Conservation (phyloP, 805 yeast genomes). For the Candida verbasci region DNA sequence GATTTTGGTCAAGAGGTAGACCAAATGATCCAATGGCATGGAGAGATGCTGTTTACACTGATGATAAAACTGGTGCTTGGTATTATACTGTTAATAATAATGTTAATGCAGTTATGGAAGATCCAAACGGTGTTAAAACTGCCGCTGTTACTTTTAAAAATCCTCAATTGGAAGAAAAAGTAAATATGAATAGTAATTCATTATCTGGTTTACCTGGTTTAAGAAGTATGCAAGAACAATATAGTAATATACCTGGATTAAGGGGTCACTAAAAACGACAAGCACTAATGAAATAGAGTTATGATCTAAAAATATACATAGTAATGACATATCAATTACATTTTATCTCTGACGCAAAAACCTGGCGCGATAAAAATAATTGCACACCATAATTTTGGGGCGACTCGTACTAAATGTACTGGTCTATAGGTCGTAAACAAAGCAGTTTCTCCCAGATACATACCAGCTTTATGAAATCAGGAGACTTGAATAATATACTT, state of each 20-base stretch:
- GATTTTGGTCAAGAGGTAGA: constrained; percentile 92
- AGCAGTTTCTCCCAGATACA: too few species aligned
- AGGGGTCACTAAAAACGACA: constrained; percentile 14
- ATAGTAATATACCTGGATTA: constrained; percentile 14
- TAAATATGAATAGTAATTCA: neutral
- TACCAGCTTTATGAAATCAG: too few species aligned
- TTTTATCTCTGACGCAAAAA: too few species aligned
- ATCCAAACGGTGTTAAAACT: constrained; percentile 7
- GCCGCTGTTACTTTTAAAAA: constrained; percentile 3
- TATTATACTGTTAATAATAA: constrained; percentile 44
- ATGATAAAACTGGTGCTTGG: constrained; percentile 45
- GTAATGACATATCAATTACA: too few species aligned
- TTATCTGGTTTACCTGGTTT: constrained; percentile 5
- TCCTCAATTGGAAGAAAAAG: constrained; percentile 4
- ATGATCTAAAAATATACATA: too few species aligned
- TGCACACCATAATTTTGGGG: too few species aligned
- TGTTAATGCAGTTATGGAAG: constrained; percentile 36
- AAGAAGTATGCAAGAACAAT: constrained; percentile 6
- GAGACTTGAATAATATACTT: too few species aligned
- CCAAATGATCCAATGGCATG: constrained; percentile 84
- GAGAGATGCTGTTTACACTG: constrained; percentile 75
- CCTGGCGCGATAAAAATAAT: too few species aligned
- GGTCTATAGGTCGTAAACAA: too few species aligned
- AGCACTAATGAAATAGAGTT: too few species aligned
- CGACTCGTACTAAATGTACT: too few species aligned